Evolutionary conservation across 345 rosid species (phyloP).

Genomic region (Brassica cretica): DNA sequence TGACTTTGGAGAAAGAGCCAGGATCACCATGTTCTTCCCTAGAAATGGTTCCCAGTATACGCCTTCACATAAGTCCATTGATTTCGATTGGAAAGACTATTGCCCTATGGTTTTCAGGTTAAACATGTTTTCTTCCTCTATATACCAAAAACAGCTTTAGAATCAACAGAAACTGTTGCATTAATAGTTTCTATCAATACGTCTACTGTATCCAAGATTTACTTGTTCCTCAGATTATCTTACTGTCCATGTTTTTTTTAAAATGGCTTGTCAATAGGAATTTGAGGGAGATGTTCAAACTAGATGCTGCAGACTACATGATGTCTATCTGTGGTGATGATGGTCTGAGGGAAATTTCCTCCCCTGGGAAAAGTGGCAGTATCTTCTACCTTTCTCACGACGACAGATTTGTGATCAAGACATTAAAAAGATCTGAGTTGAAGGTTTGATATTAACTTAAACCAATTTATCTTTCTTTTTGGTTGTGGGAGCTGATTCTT

Average conservation of each 20-base stretch:
- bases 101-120: slow-evolving; percentile 99
- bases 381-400: slow-evolving; percentile 90
- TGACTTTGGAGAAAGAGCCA: slow-evolving; percentile 87
- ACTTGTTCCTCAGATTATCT: slow-evolving; percentile 2
- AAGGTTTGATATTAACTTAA: slow-evolving; percentile 56
- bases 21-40: slow-evolving; percentile 93
- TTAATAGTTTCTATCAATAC: neutral
- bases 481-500: neutral
- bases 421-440: slow-evolving; percentile 74
- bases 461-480: neutral
- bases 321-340: slow-evolving; percentile 99
- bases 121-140: slow-evolving; percentile 18
- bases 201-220: slow-evolving; percentile 9
- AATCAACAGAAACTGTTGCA: neutral
- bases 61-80: slow-evolving; percentile 82
- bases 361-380: slow-evolving; percentile 98
- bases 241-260: neutral
- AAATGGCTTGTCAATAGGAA: slow-evolving; percentile 55
- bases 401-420: slow-evolving; percentile 91
- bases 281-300: slow-evolving; percentile 93
- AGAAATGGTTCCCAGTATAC: slow-evolving; percentile 82
- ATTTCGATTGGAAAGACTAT: slow-evolving; percentile 93
- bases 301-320: slow-evolving; percentile 99
- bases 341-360: slow-evolving; percentile 76
- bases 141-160: neutral